phyloP scores from a whole-genome alignment of 2,329 filamentous ascomycete genomes.

The Colletotrichum graminicola region DNA sequence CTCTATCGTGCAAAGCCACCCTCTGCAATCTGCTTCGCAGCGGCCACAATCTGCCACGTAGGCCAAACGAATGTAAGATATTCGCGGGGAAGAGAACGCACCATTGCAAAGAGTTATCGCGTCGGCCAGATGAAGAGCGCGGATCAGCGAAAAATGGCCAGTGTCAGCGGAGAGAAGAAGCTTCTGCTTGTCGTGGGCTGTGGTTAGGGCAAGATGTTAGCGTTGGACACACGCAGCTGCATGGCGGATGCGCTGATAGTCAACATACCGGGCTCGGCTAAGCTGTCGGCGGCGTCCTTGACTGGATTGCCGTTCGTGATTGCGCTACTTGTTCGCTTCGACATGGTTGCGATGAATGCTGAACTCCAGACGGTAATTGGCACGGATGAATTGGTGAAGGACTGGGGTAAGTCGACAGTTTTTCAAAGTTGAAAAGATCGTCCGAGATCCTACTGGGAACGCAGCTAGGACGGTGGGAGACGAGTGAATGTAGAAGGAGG shows the following conservation, averaged over 20 bases:
- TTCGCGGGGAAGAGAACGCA: conserved; percentile 51
- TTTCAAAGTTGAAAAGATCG: neutral
- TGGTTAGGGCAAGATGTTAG: conserved; percentile 28
- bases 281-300: conserved; percentile 47
- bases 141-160: conserved; percentile 79
- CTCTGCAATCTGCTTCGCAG: neutral
- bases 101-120: conserved; percentile 87
- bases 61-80: neutral
- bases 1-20: neutral
- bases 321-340: conserved; percentile 68
- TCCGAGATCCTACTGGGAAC: neutral
- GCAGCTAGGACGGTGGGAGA: neutral
- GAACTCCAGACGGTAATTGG: neutral
- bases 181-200: conserved; percentile 81
- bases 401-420: neutral
- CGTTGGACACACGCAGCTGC: neutral
- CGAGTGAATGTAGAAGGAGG: neutral
- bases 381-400: neutral
- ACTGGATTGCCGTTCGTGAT: conserved; percentile 60
- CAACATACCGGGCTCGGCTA: conserved; percentile 51
- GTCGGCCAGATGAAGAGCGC: conserved; percentile 82
- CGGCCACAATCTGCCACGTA: neutral
- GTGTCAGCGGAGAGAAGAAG: conserved; percentile 76
- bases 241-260: conserved; percentile 25
- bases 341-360: conserved; percentile 61